Evolutionary conservation across 495 filamentous ascomycete genomes (phyloP).

Genomic region (Pyrenula massariospora): DNA sequence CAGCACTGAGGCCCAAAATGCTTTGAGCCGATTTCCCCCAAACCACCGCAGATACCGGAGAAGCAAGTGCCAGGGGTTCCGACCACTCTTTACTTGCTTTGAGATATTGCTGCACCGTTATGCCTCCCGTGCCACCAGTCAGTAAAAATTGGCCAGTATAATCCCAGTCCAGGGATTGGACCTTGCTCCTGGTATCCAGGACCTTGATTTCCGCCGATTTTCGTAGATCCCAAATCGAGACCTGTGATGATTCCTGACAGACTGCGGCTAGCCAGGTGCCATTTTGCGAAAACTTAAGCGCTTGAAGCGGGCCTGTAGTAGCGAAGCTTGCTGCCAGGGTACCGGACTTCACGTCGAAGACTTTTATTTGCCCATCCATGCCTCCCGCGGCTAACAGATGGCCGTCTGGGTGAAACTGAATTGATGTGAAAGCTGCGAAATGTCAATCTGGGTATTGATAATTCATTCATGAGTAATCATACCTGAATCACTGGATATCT

Average conservation of each 20-base stretch:
- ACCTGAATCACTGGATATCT: constrained; percentile 75
- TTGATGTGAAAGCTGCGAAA: constrained; percentile 58
- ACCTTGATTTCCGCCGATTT: constrained; percentile 67
- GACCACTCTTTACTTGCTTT: constrained; percentile 81
- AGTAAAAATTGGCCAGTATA: constrained; percentile 91
- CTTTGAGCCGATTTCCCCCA: constrained; percentile 71
- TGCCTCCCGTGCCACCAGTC: constrained; percentile 64
- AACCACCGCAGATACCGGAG: constrained; percentile 56
- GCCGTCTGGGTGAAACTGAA: constrained; percentile 89
- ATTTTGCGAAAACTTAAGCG: constrained; percentile 86
- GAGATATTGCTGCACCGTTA: constrained; percentile 77
- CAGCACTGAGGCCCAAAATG: constrained; percentile 59
- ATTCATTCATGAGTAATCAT: constrained; percentile 22
- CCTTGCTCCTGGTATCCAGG: constrained; percentile 66
- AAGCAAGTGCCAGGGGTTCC: constrained; percentile 67
- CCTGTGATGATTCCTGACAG: constrained; percentile 55
- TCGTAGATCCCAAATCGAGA: constrained; percentile 84
- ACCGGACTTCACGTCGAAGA: constrained; percentile 73
- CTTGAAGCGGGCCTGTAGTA: constrained; percentile 53
- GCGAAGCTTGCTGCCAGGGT: constrained; percentile 58
- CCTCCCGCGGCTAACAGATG: constrained; percentile 83
- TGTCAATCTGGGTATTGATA: neutral
- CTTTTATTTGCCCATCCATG: constrained; percentile 61
- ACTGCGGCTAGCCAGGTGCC: constrained; percentile 88
- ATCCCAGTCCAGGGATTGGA: constrained; percentile 72